Conservation (phyloP, 2,329 filamentous ascomycete species). For the Leptographium galeiforme region DNA sequence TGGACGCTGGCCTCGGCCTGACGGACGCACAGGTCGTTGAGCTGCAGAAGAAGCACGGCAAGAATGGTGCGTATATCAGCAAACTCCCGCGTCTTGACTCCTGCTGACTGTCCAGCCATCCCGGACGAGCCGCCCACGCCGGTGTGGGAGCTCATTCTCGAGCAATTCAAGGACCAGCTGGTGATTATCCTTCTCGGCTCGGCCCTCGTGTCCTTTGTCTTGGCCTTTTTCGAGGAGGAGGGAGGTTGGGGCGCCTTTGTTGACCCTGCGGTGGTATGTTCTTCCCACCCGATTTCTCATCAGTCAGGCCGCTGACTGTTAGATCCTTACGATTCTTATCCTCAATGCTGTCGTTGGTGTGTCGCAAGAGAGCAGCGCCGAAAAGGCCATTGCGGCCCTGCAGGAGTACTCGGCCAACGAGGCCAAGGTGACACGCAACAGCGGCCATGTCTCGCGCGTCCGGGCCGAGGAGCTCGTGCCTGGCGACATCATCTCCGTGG, state of each 20-base stretch:
- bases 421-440: constrained; percentile 78
- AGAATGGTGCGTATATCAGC: constrained; percentile 50
- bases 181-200: constrained; percentile 90
- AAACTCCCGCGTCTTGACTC: too few species aligned
- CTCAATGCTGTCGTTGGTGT: constrained; percentile 96
- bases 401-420: constrained; percentile 99
- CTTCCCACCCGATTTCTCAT: background rate
- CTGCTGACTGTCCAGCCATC: constrained; percentile 29
- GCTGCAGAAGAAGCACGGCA: constrained; percentile 45
- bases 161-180: constrained; percentile 98
- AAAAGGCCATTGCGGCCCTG: constrained; percentile 93
- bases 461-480: constrained; percentile 96
- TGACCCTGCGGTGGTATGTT: constrained; percentile 79
- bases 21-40: constrained; percentile 43
- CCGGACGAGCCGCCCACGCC: constrained; percentile 89
- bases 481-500: constrained; percentile 85
- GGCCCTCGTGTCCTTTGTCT: constrained; percentile 80
- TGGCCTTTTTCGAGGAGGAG: constrained; percentile 85
- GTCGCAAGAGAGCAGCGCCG: constrained; percentile 94
- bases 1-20: constrained; percentile 41
- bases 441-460: constrained; percentile 62
- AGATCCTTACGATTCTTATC: constrained; percentile 94
- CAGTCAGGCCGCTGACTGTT: background rate
- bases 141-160: constrained; percentile 88
- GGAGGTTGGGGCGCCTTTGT: constrained; percentile 97